A percentile compares a stretch with the other conserved stretches of the same genome.
These are phyloP conservation scores for Meyerozyma sp. DNA, from an alignment of 1,139 yeast species.

Conservation along the genomic window DNA sequence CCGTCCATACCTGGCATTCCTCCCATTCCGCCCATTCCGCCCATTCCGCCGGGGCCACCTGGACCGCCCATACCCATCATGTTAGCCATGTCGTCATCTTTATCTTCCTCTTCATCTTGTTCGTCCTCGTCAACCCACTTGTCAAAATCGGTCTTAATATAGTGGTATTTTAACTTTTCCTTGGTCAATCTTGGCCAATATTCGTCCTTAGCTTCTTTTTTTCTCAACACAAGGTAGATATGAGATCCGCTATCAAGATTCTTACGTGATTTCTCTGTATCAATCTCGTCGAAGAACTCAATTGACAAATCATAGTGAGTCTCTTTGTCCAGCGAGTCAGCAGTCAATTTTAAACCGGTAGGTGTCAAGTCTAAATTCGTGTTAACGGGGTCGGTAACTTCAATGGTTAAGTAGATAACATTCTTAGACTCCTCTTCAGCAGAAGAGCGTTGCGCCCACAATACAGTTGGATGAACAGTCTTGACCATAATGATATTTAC, in stretches of 20 bases:
- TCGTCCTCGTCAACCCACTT: slow-evolving; percentile 58
- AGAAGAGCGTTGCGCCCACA: slow-evolving; percentile 96
- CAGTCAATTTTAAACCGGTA: slow-evolving; percentile 52
- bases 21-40: slow-evolving; percentile 25
- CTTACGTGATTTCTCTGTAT: slow-evolving; percentile 57
- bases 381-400: slow-evolving; percentile 64
- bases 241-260: slow-evolving; percentile 64
- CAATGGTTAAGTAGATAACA: slow-evolving; percentile 67
- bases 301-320: slow-evolving; percentile 52
- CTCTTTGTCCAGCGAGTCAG: slow-evolving; percentile 46
- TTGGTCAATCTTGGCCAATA: slow-evolving; percentile 26
- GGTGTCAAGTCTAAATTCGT: slow-evolving; percentile 60
- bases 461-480: slow-evolving; percentile 35
- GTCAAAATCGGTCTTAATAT: slow-evolving; percentile 91
- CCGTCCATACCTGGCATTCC: slow-evolving; percentile 32
- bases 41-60: slow-evolving; percentile 26
- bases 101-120: slow-evolving; percentile 31
- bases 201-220: slow-evolving; percentile 62
- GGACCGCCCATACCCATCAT: slow-evolving; percentile 24
- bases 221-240: slow-evolving; percentile 62
- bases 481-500: neutral
- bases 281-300: slow-evolving; percentile 71
- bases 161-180: slow-evolving; percentile 53
- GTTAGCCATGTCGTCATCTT: slow-evolving; percentile 33
- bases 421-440: slow-evolving; percentile 68